Conservation (phyloP, 768 basidiomycete genomes). For the Cystobasidium onofrii region DNA sequence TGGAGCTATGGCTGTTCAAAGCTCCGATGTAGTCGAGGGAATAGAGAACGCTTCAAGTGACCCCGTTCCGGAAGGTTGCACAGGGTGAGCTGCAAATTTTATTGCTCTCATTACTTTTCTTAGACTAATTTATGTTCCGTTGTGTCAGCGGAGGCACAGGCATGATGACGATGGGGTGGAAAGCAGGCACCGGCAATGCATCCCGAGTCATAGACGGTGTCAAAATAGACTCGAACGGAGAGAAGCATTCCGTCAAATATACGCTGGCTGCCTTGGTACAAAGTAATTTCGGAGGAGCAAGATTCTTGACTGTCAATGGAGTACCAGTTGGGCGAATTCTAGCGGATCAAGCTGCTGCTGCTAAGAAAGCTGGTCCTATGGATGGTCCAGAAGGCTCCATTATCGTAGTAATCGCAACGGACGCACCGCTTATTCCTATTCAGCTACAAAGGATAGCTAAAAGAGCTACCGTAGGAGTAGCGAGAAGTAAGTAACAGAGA, state of each 20-base stretch:
- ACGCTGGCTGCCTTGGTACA: conserved; percentile 27
- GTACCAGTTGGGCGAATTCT: conserved; percentile 27
- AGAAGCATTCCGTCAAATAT: background rate
- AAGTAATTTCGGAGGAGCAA: conserved; percentile 24
- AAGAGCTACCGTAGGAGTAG: conserved; percentile 20
- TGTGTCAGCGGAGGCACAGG: conserved; percentile 32
- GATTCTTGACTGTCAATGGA: conserved; percentile 28
- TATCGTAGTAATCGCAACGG: conserved; percentile 26
- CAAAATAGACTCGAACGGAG: background rate
- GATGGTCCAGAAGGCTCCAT: conserved; percentile 28
- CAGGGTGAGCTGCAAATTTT: background rate
- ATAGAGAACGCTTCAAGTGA: conserved; percentile 27
- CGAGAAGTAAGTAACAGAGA: conserved; percentile 5
- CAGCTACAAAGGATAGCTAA: conserved; percentile 26
- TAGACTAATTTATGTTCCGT: background rate
- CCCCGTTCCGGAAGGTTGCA: conserved; percentile 21
- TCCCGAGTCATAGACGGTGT: conserved; percentile 6
- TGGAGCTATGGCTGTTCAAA: conserved; percentile 28
- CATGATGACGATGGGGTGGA: conserved; percentile 30
- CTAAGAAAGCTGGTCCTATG: background rate
- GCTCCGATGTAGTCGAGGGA: conserved; percentile 26
- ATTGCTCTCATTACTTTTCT: background rate
- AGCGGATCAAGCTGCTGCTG: conserved; percentile 4
- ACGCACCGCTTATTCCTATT: conserved; percentile 29
- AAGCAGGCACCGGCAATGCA: conserved; percentile 22